Evolutionary conservation across 495 filamentous ascomycete genomes (phyloP).

Genomic region (Hyaloscypha variabilis): DNA sequence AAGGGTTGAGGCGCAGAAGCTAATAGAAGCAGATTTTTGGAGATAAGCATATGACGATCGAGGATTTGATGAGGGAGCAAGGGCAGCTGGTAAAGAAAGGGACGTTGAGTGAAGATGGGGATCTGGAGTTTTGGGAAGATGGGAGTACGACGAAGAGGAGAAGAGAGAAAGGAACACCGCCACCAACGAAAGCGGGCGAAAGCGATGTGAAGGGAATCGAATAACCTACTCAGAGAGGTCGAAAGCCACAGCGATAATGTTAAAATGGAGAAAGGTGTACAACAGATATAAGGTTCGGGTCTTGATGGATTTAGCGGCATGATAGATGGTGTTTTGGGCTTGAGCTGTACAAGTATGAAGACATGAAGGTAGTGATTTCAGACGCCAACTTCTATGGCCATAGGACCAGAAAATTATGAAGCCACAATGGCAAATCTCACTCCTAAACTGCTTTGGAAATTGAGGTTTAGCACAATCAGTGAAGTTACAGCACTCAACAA

Average conservation of each 20-base stretch:
- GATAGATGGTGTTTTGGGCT: not conserved
- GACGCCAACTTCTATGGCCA: not conserved
- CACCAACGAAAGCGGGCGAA: not conserved
- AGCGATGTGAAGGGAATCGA: not conserved
- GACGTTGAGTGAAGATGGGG: conserved; percentile 53
- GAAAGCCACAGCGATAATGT: not conserved
- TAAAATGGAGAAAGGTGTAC: not conserved
- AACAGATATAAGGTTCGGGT: not conserved
- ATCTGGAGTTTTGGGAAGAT: conserved; percentile 73
- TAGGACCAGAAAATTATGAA: not conserved
- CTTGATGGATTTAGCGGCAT: conserved; percentile 15
- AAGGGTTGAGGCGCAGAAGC: conserved; percentile 17
- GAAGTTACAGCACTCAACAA: too few relatives aligned
- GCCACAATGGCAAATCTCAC: not conserved
- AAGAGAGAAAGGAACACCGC: not conserved
- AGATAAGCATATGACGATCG: conserved; percentile 65
- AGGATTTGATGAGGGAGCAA: conserved; percentile 69
- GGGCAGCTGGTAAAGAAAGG: conserved; percentile 68
- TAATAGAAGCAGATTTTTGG: conserved; percentile 60
- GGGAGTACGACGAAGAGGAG: conserved; percentile 33
- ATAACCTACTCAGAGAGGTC: not conserved
- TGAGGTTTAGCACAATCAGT: too few relatives aligned
- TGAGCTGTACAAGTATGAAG: not conserved
- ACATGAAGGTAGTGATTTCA: not conserved
- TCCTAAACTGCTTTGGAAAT: too few relatives aligned